A percentile compares a stretch with the other conserved stretches of the same genome.
phyloP scores from a whole-genome alignment of 2,329 filamentous ascomycete genomes.

The Talaromyces sp. region DNA sequence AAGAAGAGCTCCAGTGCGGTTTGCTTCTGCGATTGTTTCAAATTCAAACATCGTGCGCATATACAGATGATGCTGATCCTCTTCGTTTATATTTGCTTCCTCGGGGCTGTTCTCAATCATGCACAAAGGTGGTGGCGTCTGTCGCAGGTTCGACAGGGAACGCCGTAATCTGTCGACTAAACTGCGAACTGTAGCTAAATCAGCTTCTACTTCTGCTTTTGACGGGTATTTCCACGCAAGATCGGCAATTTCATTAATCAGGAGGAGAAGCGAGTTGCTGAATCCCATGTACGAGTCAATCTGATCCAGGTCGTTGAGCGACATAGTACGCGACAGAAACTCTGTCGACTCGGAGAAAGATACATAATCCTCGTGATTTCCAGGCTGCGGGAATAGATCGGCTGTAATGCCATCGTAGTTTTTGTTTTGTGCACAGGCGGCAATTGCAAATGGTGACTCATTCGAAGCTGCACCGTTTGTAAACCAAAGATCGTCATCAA shows the following conservation, averaged over 20 bases:
- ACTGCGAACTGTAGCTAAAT: slow-evolving; percentile 2
- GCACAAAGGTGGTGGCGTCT: slow-evolving; percentile 3
- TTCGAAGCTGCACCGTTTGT: background rate
- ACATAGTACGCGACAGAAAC: slow-evolving; percentile 8
- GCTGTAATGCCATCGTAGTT: background rate
- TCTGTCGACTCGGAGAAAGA: slow-evolving; percentile 6
- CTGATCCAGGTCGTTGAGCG: slow-evolving; percentile 14
- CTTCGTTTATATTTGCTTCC: background rate
- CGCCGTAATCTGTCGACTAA: background rate
- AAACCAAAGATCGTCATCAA: slow-evolving; percentile 10
- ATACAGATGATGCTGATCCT: slow-evolving; percentile 4
- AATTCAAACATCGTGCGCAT: slow-evolving; percentile 12
- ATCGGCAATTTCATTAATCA: slow-evolving; percentile 19
- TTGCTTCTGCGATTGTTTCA: slow-evolving; percentile 20
- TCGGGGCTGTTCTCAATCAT: background rate
- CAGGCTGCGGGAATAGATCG: background rate
- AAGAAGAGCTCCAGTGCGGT: slow-evolving; percentile 19
- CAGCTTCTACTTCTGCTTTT: slow-evolving; percentile 5
- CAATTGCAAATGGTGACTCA: background rate
- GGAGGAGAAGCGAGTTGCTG: slow-evolving; percentile 18
- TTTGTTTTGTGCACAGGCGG: background rate
- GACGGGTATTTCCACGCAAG: slow-evolving; percentile 17
- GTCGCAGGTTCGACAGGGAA: slow-evolving; percentile 1
- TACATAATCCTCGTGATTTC: background rate
- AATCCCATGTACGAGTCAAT: slow-evolving; percentile 24